Conservation (phyloP, 768 basidiomycete species). For the Dendrothele bispora region DNA sequence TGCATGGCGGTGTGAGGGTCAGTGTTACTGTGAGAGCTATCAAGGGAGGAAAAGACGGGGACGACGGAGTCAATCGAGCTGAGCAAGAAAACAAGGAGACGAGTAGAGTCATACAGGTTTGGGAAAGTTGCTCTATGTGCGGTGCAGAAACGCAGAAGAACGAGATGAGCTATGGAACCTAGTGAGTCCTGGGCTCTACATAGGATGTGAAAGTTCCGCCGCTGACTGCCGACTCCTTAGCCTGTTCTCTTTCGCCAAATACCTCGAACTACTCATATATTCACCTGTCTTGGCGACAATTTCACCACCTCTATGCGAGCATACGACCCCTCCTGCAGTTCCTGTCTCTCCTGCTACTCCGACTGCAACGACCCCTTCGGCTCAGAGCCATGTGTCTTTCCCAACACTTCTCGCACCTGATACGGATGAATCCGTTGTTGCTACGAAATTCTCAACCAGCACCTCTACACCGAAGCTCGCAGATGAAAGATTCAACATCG, state of each 20-base stretch:
- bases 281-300: conserved; percentile 35
- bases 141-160: conserved; percentile 28
- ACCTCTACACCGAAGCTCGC: neutral
- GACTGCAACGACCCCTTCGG: conserved; percentile 34
- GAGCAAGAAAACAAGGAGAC: no score
- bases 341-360: conserved; percentile 14
- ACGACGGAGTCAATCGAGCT: neutral
- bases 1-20: conserved; percentile 33
- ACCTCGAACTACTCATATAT: conserved; percentile 53
- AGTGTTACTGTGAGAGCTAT: conserved; percentile 15
- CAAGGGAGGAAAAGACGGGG: neutral
- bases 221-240: conserved; percentile 25
- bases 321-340: conserved; percentile 34
- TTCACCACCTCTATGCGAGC: conserved; percentile 45
- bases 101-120: conserved; percentile 28
- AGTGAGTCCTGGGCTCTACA: conserved; percentile 37
- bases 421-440: no score
- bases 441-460: no score
- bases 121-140: conserved; percentile 54
- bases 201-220: conserved; percentile 3
- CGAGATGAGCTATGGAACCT: conserved; percentile 48
- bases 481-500: conserved; percentile 24
- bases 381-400: conserved; percentile 39
- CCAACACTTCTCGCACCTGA: conserved; percentile 4
- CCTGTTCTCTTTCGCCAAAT: conserved; percentile 57